Conservation (phyloP, 306 rosid genomes). For the Argentina anserina region DNA sequence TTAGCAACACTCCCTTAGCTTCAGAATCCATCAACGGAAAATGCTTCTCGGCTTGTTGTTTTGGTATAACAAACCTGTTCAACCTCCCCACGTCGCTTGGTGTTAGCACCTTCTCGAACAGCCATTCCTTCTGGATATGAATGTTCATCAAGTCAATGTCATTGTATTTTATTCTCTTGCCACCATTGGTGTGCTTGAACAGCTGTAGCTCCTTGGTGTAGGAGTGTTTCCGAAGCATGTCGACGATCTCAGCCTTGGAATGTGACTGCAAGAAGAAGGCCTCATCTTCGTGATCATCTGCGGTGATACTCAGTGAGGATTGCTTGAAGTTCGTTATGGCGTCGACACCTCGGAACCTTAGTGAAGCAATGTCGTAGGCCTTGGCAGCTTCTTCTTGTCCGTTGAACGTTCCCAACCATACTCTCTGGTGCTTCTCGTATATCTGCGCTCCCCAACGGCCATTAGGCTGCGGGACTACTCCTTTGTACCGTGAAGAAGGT, state of each 20-base stretch:
- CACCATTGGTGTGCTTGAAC: conserved; percentile 11
- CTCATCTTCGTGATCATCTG: background rate
- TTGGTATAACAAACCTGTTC: conserved; percentile 42
- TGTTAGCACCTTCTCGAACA: conserved; percentile 44
- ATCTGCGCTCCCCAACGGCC: conserved; percentile 53
- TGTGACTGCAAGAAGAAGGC: conserved; percentile 34
- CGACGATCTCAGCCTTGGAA: conserved; percentile 44
- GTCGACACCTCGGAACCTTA: conserved; percentile 31
- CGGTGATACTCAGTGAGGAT: background rate
- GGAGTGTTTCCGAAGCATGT: conserved; percentile 44
- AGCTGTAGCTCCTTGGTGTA: conserved; percentile 35
- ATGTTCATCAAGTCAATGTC: background rate
- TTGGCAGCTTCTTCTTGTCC: conserved; percentile 38
- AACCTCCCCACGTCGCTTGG: conserved; percentile 49
- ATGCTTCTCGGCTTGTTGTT: conserved; percentile 41
- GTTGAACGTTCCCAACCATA: conserved; percentile 45
- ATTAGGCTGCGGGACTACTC: conserved; percentile 47
- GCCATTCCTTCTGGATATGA: conserved; percentile 4
- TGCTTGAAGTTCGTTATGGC: conserved; percentile 29
- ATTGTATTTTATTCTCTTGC: background rate
- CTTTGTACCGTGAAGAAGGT: conserved; percentile 40
- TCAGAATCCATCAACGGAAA: conserved; percentile 23
- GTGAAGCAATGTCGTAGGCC: conserved; percentile 43
- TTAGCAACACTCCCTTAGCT: conserved; percentile 27
- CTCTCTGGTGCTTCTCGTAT: conserved; percentile 44